Percentiles rank a stretch among this genome's conserved stretches.
Conservation (phyloP, 345 rosid species). For the Linum usitatissimum region DNA sequence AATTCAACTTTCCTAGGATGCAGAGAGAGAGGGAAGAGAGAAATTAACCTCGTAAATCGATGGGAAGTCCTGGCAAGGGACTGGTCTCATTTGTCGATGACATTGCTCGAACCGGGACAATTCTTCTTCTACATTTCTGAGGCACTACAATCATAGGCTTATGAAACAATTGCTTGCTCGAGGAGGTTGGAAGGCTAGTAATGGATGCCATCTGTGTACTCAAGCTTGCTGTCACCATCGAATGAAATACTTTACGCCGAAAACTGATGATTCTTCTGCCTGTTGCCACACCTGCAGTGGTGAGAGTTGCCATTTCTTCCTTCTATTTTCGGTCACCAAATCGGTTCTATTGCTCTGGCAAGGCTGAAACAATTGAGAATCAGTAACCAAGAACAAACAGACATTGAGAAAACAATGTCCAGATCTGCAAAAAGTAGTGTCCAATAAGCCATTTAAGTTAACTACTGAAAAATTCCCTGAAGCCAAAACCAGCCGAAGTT, state of each 20-base stretch:
- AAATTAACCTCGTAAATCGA: constrained; percentile 41
- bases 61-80: constrained; percentile 39
- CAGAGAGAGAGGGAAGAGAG: not conserved
- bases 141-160: constrained; percentile 14
- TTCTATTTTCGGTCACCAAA: constrained; percentile 4
- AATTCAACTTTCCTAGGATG: too few relatives aligned
- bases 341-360: too few relatives aligned
- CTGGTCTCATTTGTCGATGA: constrained; percentile 20
- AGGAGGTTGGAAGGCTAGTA: constrained; percentile 28
- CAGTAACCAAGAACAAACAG: too few relatives aligned
- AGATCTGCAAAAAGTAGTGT: too few relatives aligned
- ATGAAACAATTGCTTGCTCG: constrained; percentile 16
- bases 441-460: too few relatives aligned
- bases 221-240: constrained; percentile 13
- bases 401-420: too few relatives aligned
- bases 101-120: constrained; percentile 26
- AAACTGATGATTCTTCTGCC: constrained; percentile 14
- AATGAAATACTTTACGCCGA: constrained; percentile 11
- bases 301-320: constrained; percentile 30
- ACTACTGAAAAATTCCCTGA: too few relatives aligned
- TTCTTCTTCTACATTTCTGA: constrained; percentile 14
- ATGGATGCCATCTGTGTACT: constrained; percentile 18
- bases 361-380: too few relatives aligned
- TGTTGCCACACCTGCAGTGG: constrained; percentile 26
- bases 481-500: too few relatives aligned